Conservation (phyloP, 1,284 basidiomycete genomes). For the Cystobasidium sp. region DNA sequence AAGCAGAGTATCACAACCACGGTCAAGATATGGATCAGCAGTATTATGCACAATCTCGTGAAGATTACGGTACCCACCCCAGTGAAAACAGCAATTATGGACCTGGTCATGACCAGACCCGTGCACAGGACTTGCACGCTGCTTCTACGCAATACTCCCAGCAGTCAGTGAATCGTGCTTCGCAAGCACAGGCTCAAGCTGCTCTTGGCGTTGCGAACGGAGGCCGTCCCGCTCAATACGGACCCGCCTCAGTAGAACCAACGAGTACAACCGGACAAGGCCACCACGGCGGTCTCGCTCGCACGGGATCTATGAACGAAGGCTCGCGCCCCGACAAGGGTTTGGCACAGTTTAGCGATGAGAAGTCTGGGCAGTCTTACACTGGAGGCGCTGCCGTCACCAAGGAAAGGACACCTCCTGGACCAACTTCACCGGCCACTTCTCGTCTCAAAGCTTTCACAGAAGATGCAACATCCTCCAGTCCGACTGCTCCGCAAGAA, state of each 20-base stretch:
- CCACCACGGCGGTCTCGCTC: not conserved
- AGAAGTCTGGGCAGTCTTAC: not conserved
- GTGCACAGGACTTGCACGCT: not conserved
- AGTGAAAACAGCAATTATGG: not conserved
- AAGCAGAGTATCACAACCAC: not conserved
- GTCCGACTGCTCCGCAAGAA: constrained; percentile 19
- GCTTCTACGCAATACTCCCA: not conserved
- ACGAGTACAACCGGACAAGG: not conserved
- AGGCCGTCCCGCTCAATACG: constrained; percentile 16
- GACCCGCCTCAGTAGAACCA: no score
- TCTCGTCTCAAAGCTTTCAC: constrained; percentile 23
- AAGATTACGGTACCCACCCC: not conserved
- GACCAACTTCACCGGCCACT: not conserved
- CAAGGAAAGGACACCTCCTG: constrained; percentile 8
- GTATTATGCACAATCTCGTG: not conserved
- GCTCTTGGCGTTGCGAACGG: constrained; percentile 39
- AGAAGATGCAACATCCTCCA: constrained; percentile 4
- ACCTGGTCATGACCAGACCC: not conserved
- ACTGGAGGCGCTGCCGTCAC: not conserved
- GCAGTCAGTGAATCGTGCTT: constrained; percentile 45
- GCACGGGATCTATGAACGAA: constrained; percentile 18
- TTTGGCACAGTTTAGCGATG: not conserved
- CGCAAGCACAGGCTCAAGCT: constrained; percentile 28
- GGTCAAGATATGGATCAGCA: constrained; percentile 10
- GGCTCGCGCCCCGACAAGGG: constrained; percentile 9